Evolutionary conservation across 495 filamentous ascomycete species (phyloP).

Genomic region (Xylaria curta): DNA sequence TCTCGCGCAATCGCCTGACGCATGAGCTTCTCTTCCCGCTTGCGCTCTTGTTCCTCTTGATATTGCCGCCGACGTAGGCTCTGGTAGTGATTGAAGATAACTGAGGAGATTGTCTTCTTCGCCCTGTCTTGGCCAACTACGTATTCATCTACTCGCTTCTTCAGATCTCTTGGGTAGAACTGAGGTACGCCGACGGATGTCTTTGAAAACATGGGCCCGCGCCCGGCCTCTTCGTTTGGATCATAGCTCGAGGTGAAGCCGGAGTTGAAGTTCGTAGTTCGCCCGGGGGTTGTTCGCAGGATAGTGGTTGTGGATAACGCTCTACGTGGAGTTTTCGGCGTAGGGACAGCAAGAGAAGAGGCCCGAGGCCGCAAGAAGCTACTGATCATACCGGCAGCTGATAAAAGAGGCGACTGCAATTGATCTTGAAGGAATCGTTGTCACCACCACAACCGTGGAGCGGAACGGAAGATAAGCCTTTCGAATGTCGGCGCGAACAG

Average conservation of each 20-base stretch:
- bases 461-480: not conserved
- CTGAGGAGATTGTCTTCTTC: slow-evolving; percentile 92
- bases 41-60: slow-evolving; percentile 78
- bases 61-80: slow-evolving; percentile 78
- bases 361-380: slow-evolving; percentile 43
- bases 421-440: not conserved
- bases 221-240: slow-evolving; percentile 55
- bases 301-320: slow-evolving; percentile 42
- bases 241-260: slow-evolving; percentile 80
- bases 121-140: slow-evolving; percentile 95
- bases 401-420: not conserved
- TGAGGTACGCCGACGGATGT: slow-evolving; percentile 66
- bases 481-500: not conserved
- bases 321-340: slow-evolving; percentile 32
- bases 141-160: slow-evolving; percentile 91
- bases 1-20: slow-evolving; percentile 52
- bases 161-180: slow-evolving; percentile 82
- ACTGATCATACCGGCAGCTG: slow-evolving; percentile 39
- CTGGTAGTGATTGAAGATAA: slow-evolving; percentile 98
- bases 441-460: not conserved
- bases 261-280: slow-evolving; percentile 48
- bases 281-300: slow-evolving; percentile 38
- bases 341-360: slow-evolving; percentile 21
- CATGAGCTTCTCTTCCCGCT: slow-evolving; percentile 59
- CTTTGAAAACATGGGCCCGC: slow-evolving; percentile 57